Base-by-base conservation (phyloP, 2,329 filamentous ascomycete species). In the Davidsoniella neocaledoniae region DNA sequence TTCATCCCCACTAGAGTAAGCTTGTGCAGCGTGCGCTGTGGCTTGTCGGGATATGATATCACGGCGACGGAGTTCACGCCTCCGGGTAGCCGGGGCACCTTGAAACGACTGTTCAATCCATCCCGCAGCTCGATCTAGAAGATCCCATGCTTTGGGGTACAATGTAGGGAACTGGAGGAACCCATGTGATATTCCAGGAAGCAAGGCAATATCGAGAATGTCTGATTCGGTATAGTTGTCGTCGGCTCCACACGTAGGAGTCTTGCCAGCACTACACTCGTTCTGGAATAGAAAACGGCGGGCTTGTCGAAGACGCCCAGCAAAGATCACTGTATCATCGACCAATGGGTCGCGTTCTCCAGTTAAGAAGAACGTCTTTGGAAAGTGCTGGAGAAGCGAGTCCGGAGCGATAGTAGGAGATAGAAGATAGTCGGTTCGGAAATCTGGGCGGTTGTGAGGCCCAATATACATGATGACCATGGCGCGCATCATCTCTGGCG, bases 401-500 rank as follows among this genome's bases (percentile, higher is more conserved):
- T 95, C 90, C 0, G 91, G 91, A 0, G 91, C 88, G 0, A 95
- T 74, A 1, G 95, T 79, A 0, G 91, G 91, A 0, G 85, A 94
- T 2, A 98, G 76, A 0, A 94, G 74, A 61, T 87, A 95, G 63
- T 98, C 90, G 5, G 84, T 86, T 25, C 78, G 78, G 63, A 98
- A 96, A 61, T 96, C 87, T 0, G 91, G 91, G 1, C 88, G 81
- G 62, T 91, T 86, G 61, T 95, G 84, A 0, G 88, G 87, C 0
- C 91, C 91, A 50, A 98, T 84, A 62, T 98, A 98, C 3, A 98
- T 72, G 56, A 98, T 94, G 56, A 98, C 94, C 88, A 98, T 96
- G 55, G 88, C 86, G 29, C 91, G 83, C 83, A 96, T 95, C 86
- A 96, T 94, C 64, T 98, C 91, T 0, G 91, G 90, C 0, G 86